phyloP scores from a whole-genome alignment of 2,329 filamentous ascomycete genomes.

The Talaromyces sp. region DNA sequence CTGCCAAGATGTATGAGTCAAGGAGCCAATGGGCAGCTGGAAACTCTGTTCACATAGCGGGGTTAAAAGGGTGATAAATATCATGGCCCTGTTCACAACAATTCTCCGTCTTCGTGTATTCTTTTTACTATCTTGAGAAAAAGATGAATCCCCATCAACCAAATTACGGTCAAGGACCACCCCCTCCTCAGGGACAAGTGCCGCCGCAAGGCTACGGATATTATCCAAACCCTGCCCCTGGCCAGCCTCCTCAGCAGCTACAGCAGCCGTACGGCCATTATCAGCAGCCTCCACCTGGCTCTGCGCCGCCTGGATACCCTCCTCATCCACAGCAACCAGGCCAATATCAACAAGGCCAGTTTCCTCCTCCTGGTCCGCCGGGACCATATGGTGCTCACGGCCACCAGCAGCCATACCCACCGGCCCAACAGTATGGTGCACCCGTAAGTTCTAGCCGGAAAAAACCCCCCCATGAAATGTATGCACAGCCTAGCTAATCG shows the following conservation, averaged over 20 bases:
- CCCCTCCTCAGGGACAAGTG: neutral
- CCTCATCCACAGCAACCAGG: slow-evolving; percentile 9
- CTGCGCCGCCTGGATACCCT: slow-evolving; percentile 11
- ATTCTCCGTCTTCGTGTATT: neutral
- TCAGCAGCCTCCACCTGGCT: slow-evolving; percentile 7
- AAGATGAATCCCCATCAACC: slow-evolving; percentile 1
- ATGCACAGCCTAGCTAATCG: neutral
- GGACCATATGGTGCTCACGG: slow-evolving; percentile 2
- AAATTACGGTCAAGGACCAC: neutral
- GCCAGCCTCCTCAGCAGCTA: neutral
- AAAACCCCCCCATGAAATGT: neutral
- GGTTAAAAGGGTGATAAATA: neutral
- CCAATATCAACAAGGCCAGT: neutral
- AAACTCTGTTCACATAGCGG: neutral
- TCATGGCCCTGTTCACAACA: neutral
- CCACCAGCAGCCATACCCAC: neutral
- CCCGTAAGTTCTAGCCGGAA: neutral
- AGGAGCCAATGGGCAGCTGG: neutral
- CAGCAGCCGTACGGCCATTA: neutral
- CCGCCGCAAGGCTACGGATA: neutral
- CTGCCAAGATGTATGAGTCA: neutral
- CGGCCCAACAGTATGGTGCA: neutral
- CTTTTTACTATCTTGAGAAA: neutral
- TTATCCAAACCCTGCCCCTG: neutral
- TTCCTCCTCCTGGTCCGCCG: neutral